Conservation (phyloP, 148 eudicot genomes). For the Rhododendron williamsianum region DNA sequence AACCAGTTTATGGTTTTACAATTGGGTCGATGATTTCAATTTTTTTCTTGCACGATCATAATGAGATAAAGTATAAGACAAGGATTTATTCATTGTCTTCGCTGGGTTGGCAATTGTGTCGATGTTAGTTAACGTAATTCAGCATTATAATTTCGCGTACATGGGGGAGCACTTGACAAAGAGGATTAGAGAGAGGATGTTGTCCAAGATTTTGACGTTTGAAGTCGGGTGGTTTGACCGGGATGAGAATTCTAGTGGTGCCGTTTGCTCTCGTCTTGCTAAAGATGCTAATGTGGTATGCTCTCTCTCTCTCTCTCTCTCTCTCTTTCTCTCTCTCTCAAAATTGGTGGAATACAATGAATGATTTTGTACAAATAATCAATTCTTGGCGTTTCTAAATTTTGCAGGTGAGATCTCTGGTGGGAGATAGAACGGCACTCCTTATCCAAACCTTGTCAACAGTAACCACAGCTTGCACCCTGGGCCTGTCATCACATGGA, state of each 20-base stretch:
- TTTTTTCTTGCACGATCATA: neutral
- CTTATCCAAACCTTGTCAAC: neutral
- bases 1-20: neutral
- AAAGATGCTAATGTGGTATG: neutral
- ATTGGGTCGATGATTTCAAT: neutral
- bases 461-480: neutral
- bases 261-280: neutral
- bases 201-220: neutral
- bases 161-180: neutral
- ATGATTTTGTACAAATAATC: neutral
- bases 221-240: neutral
- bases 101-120: neutral
- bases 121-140: neutral
- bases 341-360: neutral
- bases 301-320: neutral
- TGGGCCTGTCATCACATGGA: neutral
- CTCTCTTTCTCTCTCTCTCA: neutral
- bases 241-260: neutral
- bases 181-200: constrained; percentile 1
- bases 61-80: neutral
- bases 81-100: neutral
- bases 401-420: constrained; percentile 1
- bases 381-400: neutral
- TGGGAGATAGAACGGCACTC: neutral
- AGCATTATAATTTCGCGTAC: neutral